Conservation (phyloP, 1,139 yeast genomes). For the Nakaseomyces glabratus region DNA sequence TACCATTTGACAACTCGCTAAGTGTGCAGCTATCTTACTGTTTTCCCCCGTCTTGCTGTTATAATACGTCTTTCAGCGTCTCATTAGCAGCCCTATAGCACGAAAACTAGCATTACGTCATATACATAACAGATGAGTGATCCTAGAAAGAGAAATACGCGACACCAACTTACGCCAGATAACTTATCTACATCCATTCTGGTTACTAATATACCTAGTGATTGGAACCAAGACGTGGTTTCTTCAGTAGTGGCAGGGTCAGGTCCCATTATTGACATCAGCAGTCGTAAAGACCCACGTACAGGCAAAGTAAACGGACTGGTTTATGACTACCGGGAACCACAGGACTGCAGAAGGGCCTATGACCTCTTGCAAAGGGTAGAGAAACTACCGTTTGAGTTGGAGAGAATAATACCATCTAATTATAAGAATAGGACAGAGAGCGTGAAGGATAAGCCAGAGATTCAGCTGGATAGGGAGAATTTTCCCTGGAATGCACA, state of each 20-base stretch:
- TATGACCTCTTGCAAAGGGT: constrained; percentile 19
- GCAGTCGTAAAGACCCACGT: constrained; percentile 24
- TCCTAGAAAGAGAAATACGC: constrained; percentile 27
- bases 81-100: too few species aligned
- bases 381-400: constrained; percentile 22
- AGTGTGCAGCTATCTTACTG: too few species aligned
- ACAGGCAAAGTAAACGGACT: constrained; percentile 24
- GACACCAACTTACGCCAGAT: constrained; percentile 27
- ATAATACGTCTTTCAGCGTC: too few species aligned
- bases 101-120: too few species aligned
- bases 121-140: constrained; percentile 22
- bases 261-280: constrained; percentile 24
- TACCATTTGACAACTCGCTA: too few species aligned
- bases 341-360: constrained; percentile 25
- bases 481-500: constrained; percentile 27
- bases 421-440: constrained; percentile 16
- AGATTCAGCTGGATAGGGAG: constrained; percentile 25
- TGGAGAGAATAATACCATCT: constrained; percentile 24
- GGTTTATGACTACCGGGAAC: constrained; percentile 20
- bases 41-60: too few species aligned
- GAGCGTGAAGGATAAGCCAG: constrained; percentile 10
- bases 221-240: constrained; percentile 26
- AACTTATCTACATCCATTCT: constrained; percentile 26
- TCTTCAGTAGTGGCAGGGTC: constrained; percentile 31
- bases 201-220: constrained; percentile 23